A percentile compares a stretch with the other conserved stretches of the same genome.
Conservation (phyloP, 805 yeast species). For the Teunomyces stri region DNA sequence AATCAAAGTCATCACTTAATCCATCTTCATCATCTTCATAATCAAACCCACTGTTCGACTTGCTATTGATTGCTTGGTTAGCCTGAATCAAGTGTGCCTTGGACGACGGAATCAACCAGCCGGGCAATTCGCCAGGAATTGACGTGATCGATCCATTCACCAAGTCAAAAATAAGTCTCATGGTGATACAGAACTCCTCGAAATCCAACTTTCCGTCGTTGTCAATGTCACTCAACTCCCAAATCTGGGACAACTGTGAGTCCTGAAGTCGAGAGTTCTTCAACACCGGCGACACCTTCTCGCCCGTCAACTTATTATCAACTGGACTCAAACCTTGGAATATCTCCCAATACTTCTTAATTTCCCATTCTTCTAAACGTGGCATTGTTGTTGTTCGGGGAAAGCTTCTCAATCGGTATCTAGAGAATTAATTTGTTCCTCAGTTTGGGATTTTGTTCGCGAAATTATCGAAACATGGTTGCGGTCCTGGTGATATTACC, state of each 20-base stretch:
- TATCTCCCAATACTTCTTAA: slow-evolving; percentile 96
- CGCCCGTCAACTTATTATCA: slow-evolving; percentile 77
- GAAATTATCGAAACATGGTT: background rate
- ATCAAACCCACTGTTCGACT: slow-evolving; percentile 15
- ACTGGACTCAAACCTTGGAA: slow-evolving; percentile 86
- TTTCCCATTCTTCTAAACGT: slow-evolving; percentile 89
- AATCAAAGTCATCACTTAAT: slow-evolving; percentile 72
- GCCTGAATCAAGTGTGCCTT: slow-evolving; percentile 86
- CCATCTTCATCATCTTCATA: slow-evolving; percentile 61
- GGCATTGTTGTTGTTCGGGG: slow-evolving; percentile 38
- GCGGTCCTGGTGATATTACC: background rate
- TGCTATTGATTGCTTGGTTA: slow-evolving; percentile 56
- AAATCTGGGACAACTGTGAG: slow-evolving; percentile 72
- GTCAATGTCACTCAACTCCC: slow-evolving; percentile 94
- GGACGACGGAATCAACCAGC: slow-evolving; percentile 89
- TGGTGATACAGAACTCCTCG: slow-evolving; percentile 96
- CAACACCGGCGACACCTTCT: slow-evolving; percentile 78
- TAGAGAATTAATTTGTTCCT: background rate
- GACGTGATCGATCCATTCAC: slow-evolving; percentile 63
- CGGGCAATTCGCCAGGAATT: slow-evolving; percentile 76
- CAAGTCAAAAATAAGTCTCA: slow-evolving; percentile 90
- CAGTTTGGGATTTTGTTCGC: background rate
- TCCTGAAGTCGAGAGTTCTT: slow-evolving; percentile 85
- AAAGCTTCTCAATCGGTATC: background rate
- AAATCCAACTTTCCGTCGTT: slow-evolving; percentile 89